A percentile compares a stretch with the other conserved stretches of the same genome.
These are phyloP conservation scores for Yamadazyma jaroonii DNA, from an alignment of 1,139 yeast genomes.

Conservation along the genomic window DNA sequence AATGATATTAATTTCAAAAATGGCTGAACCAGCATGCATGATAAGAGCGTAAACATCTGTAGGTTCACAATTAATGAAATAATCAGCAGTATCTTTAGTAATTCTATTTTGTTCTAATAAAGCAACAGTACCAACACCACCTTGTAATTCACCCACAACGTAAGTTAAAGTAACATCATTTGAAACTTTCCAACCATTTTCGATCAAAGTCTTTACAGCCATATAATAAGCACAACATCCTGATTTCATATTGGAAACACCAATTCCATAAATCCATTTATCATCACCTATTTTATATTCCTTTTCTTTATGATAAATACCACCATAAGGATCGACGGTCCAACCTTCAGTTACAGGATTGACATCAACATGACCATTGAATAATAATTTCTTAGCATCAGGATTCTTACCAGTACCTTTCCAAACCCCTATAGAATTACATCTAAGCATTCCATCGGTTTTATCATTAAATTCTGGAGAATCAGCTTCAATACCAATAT, in stretches of 20 bases:
- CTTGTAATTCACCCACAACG: slow-evolving; percentile 17
- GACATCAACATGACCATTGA: slow-evolving; percentile 25
- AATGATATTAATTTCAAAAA: slow-evolving; percentile 14
- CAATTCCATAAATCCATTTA: slow-evolving; percentile 21
- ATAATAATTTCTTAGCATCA: slow-evolving; percentile 16
- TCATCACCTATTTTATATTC: slow-evolving; percentile 9
- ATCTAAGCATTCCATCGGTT: slow-evolving; percentile 18
- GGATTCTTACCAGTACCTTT: slow-evolving; percentile 16
- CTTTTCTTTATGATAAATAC: slow-evolving; percentile 16
- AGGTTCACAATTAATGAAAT: slow-evolving; percentile 15
- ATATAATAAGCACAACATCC: slow-evolving; percentile 25
- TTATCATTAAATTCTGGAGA: slow-evolving; percentile 19
- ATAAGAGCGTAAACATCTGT: slow-evolving; percentile 13
- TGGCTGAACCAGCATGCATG: slow-evolving; percentile 16
- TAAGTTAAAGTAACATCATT: slow-evolving; percentile 14
- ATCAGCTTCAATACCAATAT: slow-evolving; percentile 19
- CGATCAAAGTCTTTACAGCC: slow-evolving; percentile 22
- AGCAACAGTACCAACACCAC: slow-evolving; percentile 17
- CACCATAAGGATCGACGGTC: slow-evolving; percentile 24
- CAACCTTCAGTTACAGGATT: slow-evolving; percentile 26
- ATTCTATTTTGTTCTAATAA: slow-evolving; percentile 12
- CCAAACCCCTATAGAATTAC: slow-evolving; percentile 23
- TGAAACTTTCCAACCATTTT: slow-evolving; percentile 14
- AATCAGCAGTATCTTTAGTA: slow-evolving; percentile 14
- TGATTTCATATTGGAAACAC: slow-evolving; percentile 25